Base-by-base conservation (phyloP, 495 filamentous ascomycete genomes). In the Tetracladium setigerum region DNA sequence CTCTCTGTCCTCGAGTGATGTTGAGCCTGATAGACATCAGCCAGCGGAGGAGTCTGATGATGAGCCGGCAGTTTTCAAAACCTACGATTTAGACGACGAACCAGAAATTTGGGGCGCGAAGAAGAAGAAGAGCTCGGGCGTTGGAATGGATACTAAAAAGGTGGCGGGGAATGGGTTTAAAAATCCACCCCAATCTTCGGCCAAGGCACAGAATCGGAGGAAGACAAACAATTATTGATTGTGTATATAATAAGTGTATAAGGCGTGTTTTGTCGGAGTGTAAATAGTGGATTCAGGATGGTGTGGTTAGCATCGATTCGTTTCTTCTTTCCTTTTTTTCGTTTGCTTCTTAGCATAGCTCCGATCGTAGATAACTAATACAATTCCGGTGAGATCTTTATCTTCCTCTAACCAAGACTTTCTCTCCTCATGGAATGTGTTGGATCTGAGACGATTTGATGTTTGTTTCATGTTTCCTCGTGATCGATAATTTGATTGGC, bases 1-100 rank as follows among this genome's bases (percentile, higher is more conserved):
- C 18, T 49, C 57, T 5, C 15, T 54, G 18, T 56, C 44, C 6
- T 27, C 22, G 1, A 57, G 50, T 36, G 50, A 54, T 38, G 34
- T 27, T 19, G 56, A 59, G 19, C 31, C 50, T 9, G 42, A 44
- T 11, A 19, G 37, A 43, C 15, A 45, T 15, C 30, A 37, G 18
- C 16, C 19, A 22, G 61, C 67, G 38, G 71, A 69, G 53, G 49
- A 52, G 7, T 74, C 72, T 30, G 69, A 75, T 37, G 57, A 69
- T 0, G 53, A 60, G 14, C 61, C 59, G 0, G 68, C 66, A 55
- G 68, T 60, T 43, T 74, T 74, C 37, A 72, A 72, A 45, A 59
- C 59, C 10, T 69, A 69, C 0, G 58, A 62, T 34, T 39, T 63
- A 22, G 46, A 56, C 15, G 65, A 62, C 18, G 58, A 60, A 17